Evolutionary conservation across 2,329 filamentous ascomycete genomes (phyloP).

Genomic region (Ophiostoma sp.): DNA sequence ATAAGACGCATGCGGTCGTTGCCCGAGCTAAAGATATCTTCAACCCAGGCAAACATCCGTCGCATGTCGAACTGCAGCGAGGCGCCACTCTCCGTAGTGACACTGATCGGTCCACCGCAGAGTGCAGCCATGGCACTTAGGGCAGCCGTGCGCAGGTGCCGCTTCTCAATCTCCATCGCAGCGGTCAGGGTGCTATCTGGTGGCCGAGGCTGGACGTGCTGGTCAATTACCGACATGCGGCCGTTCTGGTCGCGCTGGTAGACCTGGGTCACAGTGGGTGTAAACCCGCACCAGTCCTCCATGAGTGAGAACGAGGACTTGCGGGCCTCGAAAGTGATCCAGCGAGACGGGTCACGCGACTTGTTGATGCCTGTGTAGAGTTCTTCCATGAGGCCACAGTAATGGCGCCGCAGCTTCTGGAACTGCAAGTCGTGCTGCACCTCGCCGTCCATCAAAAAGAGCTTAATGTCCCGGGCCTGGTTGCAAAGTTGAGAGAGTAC

Average conservation of each 20-base stretch:
- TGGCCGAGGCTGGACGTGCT: constrained; percentile 58
- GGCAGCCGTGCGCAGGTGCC: constrained; percentile 84
- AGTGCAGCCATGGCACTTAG: constrained; percentile 94
- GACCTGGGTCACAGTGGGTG: constrained; percentile 83
- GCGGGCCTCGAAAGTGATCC: constrained; percentile 96
- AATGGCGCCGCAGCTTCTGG: constrained; percentile 86
- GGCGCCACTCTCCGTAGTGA: constrained; percentile 85
- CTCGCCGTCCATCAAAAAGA: constrained; percentile 92
- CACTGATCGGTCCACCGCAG: constrained; percentile 80
- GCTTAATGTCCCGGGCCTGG: constrained; percentile 87
- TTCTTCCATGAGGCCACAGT: constrained; percentile 90
- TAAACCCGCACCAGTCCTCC: constrained; percentile 99
- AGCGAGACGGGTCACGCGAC: constrained; percentile 79
- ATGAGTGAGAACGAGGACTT: constrained; percentile 95
- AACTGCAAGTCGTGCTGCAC: constrained; percentile 95
- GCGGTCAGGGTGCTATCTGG: constrained; percentile 69
- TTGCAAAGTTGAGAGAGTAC: constrained; percentile 83
- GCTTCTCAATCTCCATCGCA: constrained; percentile 95
- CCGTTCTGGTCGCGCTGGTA: constrained; percentile 81
- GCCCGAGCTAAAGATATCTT: constrained; percentile 86
- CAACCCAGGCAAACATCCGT: constrained; percentile 92
- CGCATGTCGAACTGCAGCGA: constrained; percentile 87
- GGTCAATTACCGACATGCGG: constrained; percentile 76
- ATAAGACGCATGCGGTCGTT: constrained; percentile 92
- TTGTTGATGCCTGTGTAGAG: constrained; percentile 89